A percentile compares a stretch with the other conserved stretches of the same genome.
Conservation (phyloP, 1,284 basidiomycete species). For the Moniliella sp. region DNA sequence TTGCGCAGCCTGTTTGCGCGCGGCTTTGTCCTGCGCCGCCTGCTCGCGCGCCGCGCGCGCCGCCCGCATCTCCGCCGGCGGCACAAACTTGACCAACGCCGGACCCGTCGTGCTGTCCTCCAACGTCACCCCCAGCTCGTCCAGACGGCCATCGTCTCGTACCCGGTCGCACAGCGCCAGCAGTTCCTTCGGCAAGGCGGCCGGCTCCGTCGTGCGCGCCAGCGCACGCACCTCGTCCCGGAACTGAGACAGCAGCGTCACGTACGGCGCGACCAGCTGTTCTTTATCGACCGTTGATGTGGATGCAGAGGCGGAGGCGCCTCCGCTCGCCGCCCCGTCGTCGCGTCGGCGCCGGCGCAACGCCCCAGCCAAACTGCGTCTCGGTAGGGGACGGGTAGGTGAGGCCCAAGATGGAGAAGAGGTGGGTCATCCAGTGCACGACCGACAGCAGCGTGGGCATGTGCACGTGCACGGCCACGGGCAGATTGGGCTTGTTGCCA, state of each 20-base stretch:
- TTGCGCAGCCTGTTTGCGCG: constrained; percentile 54
- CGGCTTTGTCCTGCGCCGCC: constrained; percentile 51
- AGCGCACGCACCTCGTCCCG: constrained; percentile 65
- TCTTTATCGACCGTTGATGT: constrained; percentile 48
- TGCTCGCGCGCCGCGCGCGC: constrained; percentile 75
- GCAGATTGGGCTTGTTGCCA: constrained; percentile 36
- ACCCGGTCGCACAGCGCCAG: constrained; percentile 47
- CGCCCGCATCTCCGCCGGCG: constrained; percentile 58
- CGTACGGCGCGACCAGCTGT: constrained; percentile 67
- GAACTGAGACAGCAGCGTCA: constrained; percentile 66
- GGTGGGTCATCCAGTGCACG: constrained; percentile 63
- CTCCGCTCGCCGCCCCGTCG: constrained; percentile 35
- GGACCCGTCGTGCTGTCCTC: constrained; percentile 74
- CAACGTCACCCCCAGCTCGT: constrained; percentile 76
- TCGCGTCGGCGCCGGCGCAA: constrained; percentile 3
- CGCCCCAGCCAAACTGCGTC: constrained; percentile 23
- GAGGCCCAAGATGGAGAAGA: constrained; percentile 84
- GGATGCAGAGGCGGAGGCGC: not conserved
- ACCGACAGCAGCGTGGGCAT: constrained; percentile 50
- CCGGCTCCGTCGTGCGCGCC: constrained; percentile 42
- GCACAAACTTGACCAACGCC: constrained; percentile 65
- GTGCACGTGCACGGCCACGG: constrained; percentile 41
- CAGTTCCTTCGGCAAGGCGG: constrained; percentile 8
- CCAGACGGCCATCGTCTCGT: constrained; percentile 67
- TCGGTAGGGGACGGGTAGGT: constrained; percentile 46